Evolutionary conservation across 192 early-diverging fungal species (phyloP).

Genomic region (Podila verticillata): DNA sequence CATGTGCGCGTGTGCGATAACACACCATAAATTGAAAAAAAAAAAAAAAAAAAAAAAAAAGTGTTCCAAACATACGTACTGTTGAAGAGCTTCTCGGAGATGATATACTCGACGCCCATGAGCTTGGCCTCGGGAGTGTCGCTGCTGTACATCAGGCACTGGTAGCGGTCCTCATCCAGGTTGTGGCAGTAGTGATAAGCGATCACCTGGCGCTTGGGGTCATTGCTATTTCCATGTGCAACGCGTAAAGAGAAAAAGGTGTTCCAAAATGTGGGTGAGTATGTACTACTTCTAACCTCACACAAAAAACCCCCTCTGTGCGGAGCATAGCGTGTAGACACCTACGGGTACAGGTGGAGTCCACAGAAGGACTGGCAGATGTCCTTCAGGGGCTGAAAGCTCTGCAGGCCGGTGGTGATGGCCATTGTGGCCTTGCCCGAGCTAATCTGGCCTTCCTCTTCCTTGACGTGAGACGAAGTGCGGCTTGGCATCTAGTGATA

Average conservation of each 20-base stretch:
- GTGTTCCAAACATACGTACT: slow-evolving; percentile 17
- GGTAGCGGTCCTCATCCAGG: slow-evolving; percentile 59
- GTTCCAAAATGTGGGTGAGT: neutral
- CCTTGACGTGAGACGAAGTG: neutral
- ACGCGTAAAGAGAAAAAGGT: neutral
- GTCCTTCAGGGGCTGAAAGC: slow-evolving; percentile 43
- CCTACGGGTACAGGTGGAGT: slow-evolving; percentile 55
- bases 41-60: too few relatives aligned
- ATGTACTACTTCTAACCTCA: neutral
- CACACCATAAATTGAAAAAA: too few relatives aligned
- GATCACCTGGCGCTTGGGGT: slow-evolving; percentile 56
- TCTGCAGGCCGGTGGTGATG: slow-evolving; percentile 24
- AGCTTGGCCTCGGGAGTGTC: slow-evolving; percentile 50
- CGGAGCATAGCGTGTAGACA: neutral
- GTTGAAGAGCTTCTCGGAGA: slow-evolving; percentile 61
- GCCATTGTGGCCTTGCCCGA: slow-evolving; percentile 4
- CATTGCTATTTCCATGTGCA: slow-evolving; percentile 24
- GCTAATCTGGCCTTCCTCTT: slow-evolving; percentile 15
- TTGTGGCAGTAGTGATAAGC: slow-evolving; percentile 65
- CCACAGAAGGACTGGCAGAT: slow-evolving; percentile 58
- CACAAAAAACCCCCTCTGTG: too few relatives aligned
- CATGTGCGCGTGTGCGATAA: neutral
- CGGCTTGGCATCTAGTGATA: slow-evolving; percentile 3
- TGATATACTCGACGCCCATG: slow-evolving; percentile 70
- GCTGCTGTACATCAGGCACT: slow-evolving; percentile 66